Percentiles rank a stretch among this genome's conserved stretches.
Conservation (phyloP, 1,139 yeast genomes). For the Taphrina flavorubra region DNA sequence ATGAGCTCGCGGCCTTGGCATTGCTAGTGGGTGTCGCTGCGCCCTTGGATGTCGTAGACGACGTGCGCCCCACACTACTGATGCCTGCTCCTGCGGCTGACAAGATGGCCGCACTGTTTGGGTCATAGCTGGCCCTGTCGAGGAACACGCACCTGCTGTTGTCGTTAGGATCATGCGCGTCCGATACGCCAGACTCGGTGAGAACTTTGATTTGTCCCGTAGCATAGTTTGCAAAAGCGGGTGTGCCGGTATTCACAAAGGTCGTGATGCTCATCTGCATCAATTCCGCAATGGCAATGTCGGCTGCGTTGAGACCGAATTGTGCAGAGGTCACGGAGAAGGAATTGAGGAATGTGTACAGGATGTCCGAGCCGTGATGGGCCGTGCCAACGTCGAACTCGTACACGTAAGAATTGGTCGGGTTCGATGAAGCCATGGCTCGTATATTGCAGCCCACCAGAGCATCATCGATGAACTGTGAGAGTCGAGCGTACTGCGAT, state of each 20-base stretch:
- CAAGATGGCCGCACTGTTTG: neutral
- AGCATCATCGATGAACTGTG: slow-evolving; percentile 5
- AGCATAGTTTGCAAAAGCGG: slow-evolving; percentile 2
- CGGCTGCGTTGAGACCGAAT: slow-evolving; percentile 9
- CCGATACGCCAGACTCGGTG: neutral
- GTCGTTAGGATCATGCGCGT: slow-evolving; percentile 5
- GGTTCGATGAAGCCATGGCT: slow-evolving; percentile 1
- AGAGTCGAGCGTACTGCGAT: slow-evolving; percentile 10
- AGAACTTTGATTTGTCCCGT: neutral
- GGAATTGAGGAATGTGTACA: slow-evolving; percentile 10
- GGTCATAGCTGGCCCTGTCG: slow-evolving; percentile 6
- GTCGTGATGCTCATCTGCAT: slow-evolving; percentile 10
- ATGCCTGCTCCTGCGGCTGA: neutral
- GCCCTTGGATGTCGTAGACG: neutral
- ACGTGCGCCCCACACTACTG: neutral
- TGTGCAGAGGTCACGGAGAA: slow-evolving; percentile 3
- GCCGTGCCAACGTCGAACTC: slow-evolving; percentile 15
- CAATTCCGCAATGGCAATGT: slow-evolving; percentile 6
- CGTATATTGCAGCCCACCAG: slow-evolving; percentile 10
- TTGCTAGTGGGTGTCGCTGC: neutral
- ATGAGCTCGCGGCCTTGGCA: neutral
- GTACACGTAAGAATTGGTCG: slow-evolving; percentile 10
- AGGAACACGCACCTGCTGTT: slow-evolving; percentile 12
- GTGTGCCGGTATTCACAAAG: slow-evolving; percentile 6
- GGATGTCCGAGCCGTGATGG: slow-evolving; percentile 20